A percentile compares a stretch with the other conserved stretches of the same genome.
Conservation (phyloP, 768 basidiomycete species). For the Serendipita sp. region DNA sequence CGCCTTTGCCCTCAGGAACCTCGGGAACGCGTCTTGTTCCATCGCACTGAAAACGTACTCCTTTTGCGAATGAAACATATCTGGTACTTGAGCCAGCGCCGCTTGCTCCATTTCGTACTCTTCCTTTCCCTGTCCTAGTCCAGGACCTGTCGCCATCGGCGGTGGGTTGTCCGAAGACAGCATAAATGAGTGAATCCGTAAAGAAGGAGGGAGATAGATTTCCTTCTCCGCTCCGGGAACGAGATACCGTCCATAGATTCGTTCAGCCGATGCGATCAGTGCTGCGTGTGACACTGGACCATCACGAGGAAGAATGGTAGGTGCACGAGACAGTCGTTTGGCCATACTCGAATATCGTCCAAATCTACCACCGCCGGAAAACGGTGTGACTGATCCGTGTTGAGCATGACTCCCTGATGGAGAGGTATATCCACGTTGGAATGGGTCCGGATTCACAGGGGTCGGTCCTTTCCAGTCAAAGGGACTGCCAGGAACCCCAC, state of each 20-base stretch:
- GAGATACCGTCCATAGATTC: conserved; percentile 90
- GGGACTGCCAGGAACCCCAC: conserved; percentile 33
- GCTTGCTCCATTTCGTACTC: conserved; percentile 38
- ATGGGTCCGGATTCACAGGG: conserved; percentile 25
- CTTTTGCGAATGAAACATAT: conserved; percentile 95
- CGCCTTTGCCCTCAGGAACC: conserved; percentile 93
- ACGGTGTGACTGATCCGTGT: conserved; percentile 21
- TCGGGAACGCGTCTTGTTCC: conserved; percentile 87
- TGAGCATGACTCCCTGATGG: conserved; percentile 28
- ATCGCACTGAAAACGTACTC: conserved; percentile 93
- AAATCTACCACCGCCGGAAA: conserved; percentile 44
- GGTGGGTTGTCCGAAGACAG: conserved; percentile 60
- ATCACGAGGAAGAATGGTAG: conserved; percentile 85
- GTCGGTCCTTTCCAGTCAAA: conserved; percentile 1
- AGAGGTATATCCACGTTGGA: conserved; percentile 27
- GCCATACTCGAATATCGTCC: conserved; percentile 49
- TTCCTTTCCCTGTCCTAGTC: conserved; percentile 9
- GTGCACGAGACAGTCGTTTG: conserved; percentile 70
- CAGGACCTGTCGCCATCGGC: conserved; percentile 26
- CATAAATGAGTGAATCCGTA: conserved; percentile 85
- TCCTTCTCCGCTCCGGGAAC: conserved; percentile 85
- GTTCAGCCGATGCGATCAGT: conserved; percentile 83
- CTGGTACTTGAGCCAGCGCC: conserved; percentile 73
- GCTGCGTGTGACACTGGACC: conserved; percentile 79
- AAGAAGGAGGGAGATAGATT: conserved; percentile 86